Evolutionary conservation across 768 basidiomycete genomes (phyloP).

Genomic region (Myochromella boudieri): DNA sequence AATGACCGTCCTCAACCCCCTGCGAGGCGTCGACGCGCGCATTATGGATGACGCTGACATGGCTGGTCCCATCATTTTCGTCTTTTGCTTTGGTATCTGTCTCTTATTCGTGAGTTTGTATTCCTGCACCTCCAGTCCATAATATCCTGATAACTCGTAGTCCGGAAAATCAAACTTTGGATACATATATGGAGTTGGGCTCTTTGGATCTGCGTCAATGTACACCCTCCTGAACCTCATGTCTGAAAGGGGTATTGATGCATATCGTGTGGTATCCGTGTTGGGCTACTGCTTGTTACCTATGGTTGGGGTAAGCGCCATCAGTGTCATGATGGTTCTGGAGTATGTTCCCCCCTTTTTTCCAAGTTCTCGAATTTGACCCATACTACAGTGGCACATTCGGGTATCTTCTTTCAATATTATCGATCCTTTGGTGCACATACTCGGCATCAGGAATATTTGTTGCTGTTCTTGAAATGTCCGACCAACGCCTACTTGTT

Average conservation of each 20-base stretch:
- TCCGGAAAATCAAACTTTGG: constrained; percentile 98
- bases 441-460: constrained; percentile 96
- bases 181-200: constrained; percentile 96
- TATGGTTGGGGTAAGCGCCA: constrained; percentile 90
- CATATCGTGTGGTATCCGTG: constrained; percentile 92
- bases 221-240: constrained; percentile 96
- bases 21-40: constrained; percentile 77
- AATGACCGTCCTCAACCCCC: constrained; percentile 91
- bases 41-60: constrained; percentile 99
- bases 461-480: constrained; percentile 93
- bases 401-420: constrained; percentile 78
- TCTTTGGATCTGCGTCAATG: constrained; percentile 90
- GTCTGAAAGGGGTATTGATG: constrained; percentile 93
- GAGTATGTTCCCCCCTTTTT: constrained; percentile 59
- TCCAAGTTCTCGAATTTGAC: constrained; percentile 11
- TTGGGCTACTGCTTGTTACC: constrained; percentile 96
- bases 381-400: constrained; percentile 60
- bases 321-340: constrained; percentile 83
- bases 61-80: constrained; percentile 93
- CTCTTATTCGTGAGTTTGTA: constrained; percentile 77
- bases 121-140: neutral
- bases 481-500: constrained; percentile 90
- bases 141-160: constrained; percentile 39
- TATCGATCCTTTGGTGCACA: constrained; percentile 96
- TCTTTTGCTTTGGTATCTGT: constrained; percentile 91